Evolutionary conservation across 192 early-diverging fungal species (phyloP), one percentile per base, ranked within the genome.

Genomic region (Spinellus fusiger): DNA sequence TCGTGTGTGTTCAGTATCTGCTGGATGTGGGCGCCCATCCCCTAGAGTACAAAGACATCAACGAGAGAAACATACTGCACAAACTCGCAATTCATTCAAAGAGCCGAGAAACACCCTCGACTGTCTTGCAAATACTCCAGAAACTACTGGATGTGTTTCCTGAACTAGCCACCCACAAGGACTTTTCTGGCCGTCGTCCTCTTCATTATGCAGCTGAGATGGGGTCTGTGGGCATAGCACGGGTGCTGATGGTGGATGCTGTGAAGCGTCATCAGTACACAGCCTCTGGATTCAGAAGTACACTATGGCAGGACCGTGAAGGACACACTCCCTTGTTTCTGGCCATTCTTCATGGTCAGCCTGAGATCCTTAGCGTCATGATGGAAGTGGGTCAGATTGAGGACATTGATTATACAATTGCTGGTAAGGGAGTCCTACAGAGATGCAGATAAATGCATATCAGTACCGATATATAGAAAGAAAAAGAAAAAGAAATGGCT

Each of bases 321-420:
- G 86, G 84, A 1, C 77, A 79, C 62, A 82, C 78, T 2, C 86
- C 86, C 4, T 31, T 88, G 1, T 84, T 88, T 50, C 84, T 82
- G 37, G 83, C 81, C 15, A 79, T 86, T 0, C 62, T 82, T 4
- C 71, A 71, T 56, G 81, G 83, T 2, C 67, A 84, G 20, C 64
- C 78, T 13, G 61, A 54, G 4, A 71, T 78, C 20, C 65, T 79
- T 12, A 65, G 74, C 23, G 66, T 72, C 4, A 63, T 89, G 20
- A 70, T 89, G 25, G 76, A 82, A 13, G 62, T 73, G 40, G 80
- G 83, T 4, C 46, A 71, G 1, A 82, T 84, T 34, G 52, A 60
- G 8, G 65, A 88, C 40, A 70, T 82, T 5, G 81, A 84, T 64
- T 12, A 12, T 18, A 44, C 40, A 10, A 44, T 44, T 44, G 3